These are phyloP conservation scores for Ophiocordyceps camponoti-saundersi DNA, from an alignment of 2,329 filamentous ascomycete species.

Conservation along the genomic window DNA sequence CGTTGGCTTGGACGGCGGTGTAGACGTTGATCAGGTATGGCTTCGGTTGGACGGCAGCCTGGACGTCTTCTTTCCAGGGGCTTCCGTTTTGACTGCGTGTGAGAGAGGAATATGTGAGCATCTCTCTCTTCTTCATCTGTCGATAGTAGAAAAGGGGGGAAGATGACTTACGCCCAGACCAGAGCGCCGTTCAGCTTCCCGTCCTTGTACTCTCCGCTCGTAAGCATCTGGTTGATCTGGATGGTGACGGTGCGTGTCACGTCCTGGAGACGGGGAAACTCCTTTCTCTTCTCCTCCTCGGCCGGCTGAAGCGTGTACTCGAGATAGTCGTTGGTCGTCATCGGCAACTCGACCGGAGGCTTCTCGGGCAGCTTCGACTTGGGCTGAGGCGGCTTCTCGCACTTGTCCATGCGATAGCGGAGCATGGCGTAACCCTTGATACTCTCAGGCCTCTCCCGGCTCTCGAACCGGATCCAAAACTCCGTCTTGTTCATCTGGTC, in stretches of 20 bases:
- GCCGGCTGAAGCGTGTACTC: conserved; percentile 26
- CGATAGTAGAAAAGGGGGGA: neutral
- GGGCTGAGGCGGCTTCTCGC: neutral
- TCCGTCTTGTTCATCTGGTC: conserved; percentile 10
- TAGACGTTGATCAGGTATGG: conserved; percentile 38
- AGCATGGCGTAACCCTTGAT: conserved; percentile 1
- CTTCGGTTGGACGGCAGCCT: neutral
- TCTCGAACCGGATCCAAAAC: conserved; percentile 31
- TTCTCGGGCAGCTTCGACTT: conserved; percentile 1
- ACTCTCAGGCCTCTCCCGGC: conserved; percentile 26
- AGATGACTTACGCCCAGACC: conserved; percentile 19
- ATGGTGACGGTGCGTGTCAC: conserved; percentile 33
- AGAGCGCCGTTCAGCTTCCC: conserved; percentile 12
- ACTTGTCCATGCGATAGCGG: neutral
- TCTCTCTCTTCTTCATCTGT: neutral
- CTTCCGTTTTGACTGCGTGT: conserved; percentile 15
- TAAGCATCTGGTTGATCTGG: conserved; percentile 21
- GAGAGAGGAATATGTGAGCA: neutral
- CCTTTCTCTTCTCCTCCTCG: conserved; percentile 4
- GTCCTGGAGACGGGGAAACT: conserved; percentile 23
- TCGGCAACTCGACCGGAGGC: conserved; percentile 14
- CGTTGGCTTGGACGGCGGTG: conserved; percentile 4
- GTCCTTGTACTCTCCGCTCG: conserved; percentile 13
- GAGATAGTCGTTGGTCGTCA: conserved; percentile 19
- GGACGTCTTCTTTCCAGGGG: conserved; percentile 22